Percentiles rank a stretch among this genome's conserved stretches.
Conservation (phyloP, 768 basidiomycete species). For the Peribolospora kevripleyi region DNA sequence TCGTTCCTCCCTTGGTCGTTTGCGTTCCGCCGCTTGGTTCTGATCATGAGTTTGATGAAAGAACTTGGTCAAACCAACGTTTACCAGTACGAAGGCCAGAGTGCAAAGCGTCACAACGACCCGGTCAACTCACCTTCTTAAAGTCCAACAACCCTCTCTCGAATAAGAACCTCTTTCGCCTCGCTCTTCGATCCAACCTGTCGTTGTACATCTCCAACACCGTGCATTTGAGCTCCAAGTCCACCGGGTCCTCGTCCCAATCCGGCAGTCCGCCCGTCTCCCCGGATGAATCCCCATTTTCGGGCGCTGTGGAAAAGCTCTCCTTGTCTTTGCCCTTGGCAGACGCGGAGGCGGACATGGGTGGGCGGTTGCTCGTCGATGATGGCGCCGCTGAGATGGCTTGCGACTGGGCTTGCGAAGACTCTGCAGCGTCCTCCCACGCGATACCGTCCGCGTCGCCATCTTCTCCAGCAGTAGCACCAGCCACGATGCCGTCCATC, state of each 20-base stretch:
- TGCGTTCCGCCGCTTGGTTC: constrained; percentile 82
- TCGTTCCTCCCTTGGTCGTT: constrained; percentile 66
- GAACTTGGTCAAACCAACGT: background rate
- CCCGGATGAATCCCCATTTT: constrained; percentile 23
- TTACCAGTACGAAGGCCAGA: background rate
- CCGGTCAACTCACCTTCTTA: constrained; percentile 44
- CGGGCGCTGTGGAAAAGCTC: constrained; percentile 24
- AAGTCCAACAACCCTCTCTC: constrained; percentile 77
- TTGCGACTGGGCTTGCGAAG: too few relatives aligned
- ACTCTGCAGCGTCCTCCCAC: constrained; percentile 1
- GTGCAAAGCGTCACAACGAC: background rate
- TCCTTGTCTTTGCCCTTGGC: constrained; percentile 29
- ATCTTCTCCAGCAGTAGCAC: constrained; percentile 13
- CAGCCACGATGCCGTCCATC: constrained; percentile 18
- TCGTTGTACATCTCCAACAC: constrained; percentile 77
- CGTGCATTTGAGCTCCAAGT: constrained; percentile 65
- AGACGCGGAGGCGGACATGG: constrained; percentile 15
- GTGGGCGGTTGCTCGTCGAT: background rate
- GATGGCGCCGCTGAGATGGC: too few relatives aligned
- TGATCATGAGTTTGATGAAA: constrained; percentile 16
- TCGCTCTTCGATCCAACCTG: constrained; percentile 57
- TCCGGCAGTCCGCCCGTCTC: constrained; percentile 28
- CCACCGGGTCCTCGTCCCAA: constrained; percentile 59
- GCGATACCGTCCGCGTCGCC: constrained; percentile 2
- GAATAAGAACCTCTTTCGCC: constrained; percentile 71